Conservation (phyloP, 371 early-diverging fungal species). For the Lichtheimia ornata region DNA sequence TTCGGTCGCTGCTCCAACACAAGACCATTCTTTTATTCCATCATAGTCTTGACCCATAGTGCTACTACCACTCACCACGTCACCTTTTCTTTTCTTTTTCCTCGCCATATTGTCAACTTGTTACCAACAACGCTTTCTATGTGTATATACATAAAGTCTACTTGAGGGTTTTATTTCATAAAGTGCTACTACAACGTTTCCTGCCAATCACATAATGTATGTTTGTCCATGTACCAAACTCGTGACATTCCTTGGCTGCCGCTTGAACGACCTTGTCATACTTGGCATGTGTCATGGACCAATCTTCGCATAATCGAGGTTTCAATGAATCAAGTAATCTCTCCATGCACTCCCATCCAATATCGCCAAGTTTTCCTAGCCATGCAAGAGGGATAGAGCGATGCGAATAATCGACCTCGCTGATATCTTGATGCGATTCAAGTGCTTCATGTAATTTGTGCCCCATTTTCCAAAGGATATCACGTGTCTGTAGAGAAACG, state of each 20-base stretch:
- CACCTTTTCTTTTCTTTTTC: too few relatives aligned
- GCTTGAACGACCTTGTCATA: conserved; percentile 36
- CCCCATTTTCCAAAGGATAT: conserved; percentile 31
- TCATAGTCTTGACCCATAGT: too few relatives aligned
- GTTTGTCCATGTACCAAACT: conserved; percentile 47
- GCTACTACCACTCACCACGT: too few relatives aligned
- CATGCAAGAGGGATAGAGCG: conserved; percentile 48
- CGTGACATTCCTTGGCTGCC: conserved; percentile 34
- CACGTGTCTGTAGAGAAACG: conserved; percentile 44
- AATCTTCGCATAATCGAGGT: conserved; percentile 48
- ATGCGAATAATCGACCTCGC: conserved; percentile 26
- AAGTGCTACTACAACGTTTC: background rate
- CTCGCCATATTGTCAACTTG: too few relatives aligned
- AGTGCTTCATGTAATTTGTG: conserved; percentile 25
- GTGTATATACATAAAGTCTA: too few relatives aligned
- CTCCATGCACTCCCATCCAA: conserved; percentile 34
- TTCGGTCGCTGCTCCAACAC: too few relatives aligned
- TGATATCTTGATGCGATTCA: conserved; percentile 10
- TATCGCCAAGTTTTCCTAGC: conserved; percentile 43
- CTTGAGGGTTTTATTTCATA: background rate
- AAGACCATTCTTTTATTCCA: too few relatives aligned
- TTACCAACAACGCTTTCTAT: too few relatives aligned
- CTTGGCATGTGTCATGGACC: conserved; percentile 40
- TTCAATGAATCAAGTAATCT: conserved; percentile 41
- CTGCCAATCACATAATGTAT: conserved; percentile 26